These are phyloP conservation scores for Amaranthus hypochondriacus DNA, from an alignment of 148 eudicot species.

Conservation along the genomic window DNA sequence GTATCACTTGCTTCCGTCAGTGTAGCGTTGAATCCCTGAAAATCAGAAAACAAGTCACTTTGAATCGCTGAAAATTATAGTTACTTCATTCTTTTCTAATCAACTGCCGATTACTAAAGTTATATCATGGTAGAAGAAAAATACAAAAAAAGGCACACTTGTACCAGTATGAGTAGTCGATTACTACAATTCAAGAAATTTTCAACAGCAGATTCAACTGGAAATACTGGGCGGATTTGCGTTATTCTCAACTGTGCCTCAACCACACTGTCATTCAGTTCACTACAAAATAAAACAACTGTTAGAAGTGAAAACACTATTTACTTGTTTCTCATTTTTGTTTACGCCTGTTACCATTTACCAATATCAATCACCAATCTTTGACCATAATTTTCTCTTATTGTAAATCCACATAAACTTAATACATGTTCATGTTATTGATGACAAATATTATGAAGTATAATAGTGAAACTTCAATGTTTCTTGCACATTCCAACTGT, in stretches of 20 bases:
- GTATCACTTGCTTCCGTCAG: conserved; percentile 84
- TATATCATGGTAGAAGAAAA: not conserved
- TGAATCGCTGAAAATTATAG: no score
- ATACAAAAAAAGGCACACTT: not conserved
- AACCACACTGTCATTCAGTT: conserved; percentile 90
- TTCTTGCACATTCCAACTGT: not conserved
- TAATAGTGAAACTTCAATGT: not conserved
- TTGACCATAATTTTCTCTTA: no score
- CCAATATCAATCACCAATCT: no score
- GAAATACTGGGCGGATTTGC: conserved; percentile 74
- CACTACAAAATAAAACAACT: conserved; percentile 42
- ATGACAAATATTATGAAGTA: no score
- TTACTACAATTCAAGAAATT: conserved; percentile 63
- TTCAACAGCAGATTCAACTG: conserved; percentile 54
- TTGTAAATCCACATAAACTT: no score
- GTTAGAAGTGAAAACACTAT: not conserved
- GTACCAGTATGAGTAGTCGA: conserved; percentile 85
- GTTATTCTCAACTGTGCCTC: conserved; percentile 90
- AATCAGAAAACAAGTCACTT: conserved; percentile 5
- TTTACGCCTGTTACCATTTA: no score
- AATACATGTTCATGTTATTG: no score
- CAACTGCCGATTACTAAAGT: no score
- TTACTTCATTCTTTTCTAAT: no score
- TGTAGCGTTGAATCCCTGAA: conserved; percentile 87
- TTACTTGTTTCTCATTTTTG: no score